These are phyloP conservation scores for Aureobasidium pullulans DNA, from an alignment of 2,329 filamentous ascomycete genomes.

Conservation along the genomic window DNA sequence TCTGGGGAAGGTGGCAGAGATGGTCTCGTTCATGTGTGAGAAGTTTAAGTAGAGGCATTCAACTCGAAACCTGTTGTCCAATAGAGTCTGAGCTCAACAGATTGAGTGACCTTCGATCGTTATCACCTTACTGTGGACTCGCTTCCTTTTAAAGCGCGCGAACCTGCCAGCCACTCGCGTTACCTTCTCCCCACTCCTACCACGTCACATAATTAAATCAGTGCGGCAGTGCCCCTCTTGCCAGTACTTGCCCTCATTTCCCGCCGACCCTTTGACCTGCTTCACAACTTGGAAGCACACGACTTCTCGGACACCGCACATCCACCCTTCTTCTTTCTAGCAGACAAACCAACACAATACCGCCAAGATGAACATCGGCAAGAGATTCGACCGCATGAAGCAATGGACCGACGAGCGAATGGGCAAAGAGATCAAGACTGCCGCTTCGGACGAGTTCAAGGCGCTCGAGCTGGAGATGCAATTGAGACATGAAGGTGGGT, in stretches of 20 bases:
- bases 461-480: conserved; percentile 83
- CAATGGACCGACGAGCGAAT: conserved; percentile 98
- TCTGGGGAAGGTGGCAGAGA: conserved; percentile 1
- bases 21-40: conserved; percentile 4
- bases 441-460: conserved; percentile 84
- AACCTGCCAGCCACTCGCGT: neutral
- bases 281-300: neutral
- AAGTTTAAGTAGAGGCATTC: neutral
- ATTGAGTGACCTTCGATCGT: neutral
- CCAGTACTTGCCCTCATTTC: conserved; percentile 10
- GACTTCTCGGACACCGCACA: neutral
- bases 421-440: conserved; percentile 83
- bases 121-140: neutral
- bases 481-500: conserved; percentile 75
- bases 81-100: conserved; percentile 1
- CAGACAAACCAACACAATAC: neutral
- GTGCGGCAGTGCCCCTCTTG: conserved; percentile 4
- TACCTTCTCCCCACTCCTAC: neutral
- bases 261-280: neutral
- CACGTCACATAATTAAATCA: conserved; percentile 12
- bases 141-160: neutral
- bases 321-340: neutral
- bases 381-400: conserved; percentile 91
- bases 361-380: conserved; percentile 52
- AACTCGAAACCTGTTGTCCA: neutral